Evolutionary conservation across 176 grass and related monocot species (phyloP).

Genomic region (Poa pratensis): DNA sequence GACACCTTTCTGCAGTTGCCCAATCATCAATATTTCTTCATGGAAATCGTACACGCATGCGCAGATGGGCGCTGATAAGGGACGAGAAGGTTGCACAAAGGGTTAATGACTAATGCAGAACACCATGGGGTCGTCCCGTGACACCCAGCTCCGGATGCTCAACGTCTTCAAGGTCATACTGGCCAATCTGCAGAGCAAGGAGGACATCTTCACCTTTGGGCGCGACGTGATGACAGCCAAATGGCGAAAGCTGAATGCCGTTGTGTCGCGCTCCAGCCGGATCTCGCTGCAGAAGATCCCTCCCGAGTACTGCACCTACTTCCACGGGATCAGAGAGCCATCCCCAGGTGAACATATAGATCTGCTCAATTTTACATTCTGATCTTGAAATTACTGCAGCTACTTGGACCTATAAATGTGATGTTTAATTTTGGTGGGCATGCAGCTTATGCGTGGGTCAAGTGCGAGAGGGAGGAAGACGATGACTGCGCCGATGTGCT

Average conservation of each 20-base stretch:
- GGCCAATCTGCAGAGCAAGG: conserved; percentile 46
- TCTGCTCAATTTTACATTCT: background rate
- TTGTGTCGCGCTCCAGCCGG: conserved; percentile 54
- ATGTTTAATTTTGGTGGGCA: background rate
- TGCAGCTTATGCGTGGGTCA: conserved; percentile 84
- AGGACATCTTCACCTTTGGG: conserved; percentile 76
- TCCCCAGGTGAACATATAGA: conserved; percentile 56
- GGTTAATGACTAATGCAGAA: background rate
- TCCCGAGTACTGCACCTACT: conserved; percentile 69
- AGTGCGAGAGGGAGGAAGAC: conserved; percentile 74
- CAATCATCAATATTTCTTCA: too few species aligned
- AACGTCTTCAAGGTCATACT: conserved; percentile 55
- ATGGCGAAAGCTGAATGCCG: conserved; percentile 57
- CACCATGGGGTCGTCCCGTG: conserved; percentile 61
- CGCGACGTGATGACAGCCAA: conserved; percentile 41
- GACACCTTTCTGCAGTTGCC: background rate
- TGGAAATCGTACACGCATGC: background rate
- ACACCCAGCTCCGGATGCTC: conserved; percentile 73
- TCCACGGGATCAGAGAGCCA: conserved; percentile 51
- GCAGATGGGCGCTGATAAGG: conserved; percentile 82
- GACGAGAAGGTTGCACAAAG: conserved; percentile 52
- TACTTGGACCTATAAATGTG: background rate
- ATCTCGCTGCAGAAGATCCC: conserved; percentile 67
- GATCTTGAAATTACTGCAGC: too few species aligned
- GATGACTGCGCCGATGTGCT: conserved; percentile 49